Evolutionary conservation across 2,329 filamentous ascomycete species (phyloP).

Genomic region (Corynespora cassiicola): DNA sequence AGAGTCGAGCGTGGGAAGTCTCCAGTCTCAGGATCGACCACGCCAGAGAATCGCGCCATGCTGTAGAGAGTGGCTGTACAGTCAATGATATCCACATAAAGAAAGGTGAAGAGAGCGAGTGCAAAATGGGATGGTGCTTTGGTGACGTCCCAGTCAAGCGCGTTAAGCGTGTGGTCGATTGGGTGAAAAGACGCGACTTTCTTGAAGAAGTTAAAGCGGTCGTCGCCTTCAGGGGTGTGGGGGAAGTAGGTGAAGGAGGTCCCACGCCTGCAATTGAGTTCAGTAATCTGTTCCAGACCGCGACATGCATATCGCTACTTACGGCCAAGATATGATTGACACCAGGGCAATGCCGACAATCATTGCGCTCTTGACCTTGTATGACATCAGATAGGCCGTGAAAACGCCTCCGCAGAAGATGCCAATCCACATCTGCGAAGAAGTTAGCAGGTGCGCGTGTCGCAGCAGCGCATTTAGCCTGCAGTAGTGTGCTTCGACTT

Average conservation of each 20-base stretch:
- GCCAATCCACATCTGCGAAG: slow-evolving; percentile 76
- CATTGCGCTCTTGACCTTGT: slow-evolving; percentile 84
- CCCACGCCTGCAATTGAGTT: slow-evolving; percentile 52
- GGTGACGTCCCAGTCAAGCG: slow-evolving; percentile 75
- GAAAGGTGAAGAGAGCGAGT: slow-evolving; percentile 82
- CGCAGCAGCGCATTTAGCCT: slow-evolving; percentile 6
- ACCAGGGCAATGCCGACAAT: slow-evolving; percentile 83
- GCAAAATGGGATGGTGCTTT: slow-evolving; percentile 76
- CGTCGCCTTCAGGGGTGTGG: slow-evolving; percentile 69
- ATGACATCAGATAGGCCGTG: slow-evolving; percentile 82
- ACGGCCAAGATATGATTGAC: slow-evolving; percentile 86
- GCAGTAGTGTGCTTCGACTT: slow-evolving; percentile 17
- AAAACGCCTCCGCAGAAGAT: slow-evolving; percentile 85
- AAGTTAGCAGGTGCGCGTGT: slow-evolving; percentile 11
- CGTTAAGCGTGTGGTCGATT: slow-evolving; percentile 72
- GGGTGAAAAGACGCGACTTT: slow-evolving; percentile 82
- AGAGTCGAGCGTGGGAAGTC: slow-evolving; percentile 87
- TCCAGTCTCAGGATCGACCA: slow-evolving; percentile 80
- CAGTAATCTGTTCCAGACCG: slow-evolving; percentile 21
- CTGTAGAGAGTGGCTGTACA: slow-evolving; percentile 86
- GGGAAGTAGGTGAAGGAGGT: slow-evolving; percentile 84
- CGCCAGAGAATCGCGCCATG: slow-evolving; percentile 84
- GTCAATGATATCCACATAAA: slow-evolving; percentile 93
- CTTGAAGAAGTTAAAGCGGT: slow-evolving; percentile 82
- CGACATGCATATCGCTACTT: slow-evolving; percentile 20